A percentile compares a stretch with the other conserved stretches of the same genome.
Evolutionary conservation across 306 rosid genomes (phyloP).

Genomic region (Phaseolus lunatus): DNA sequence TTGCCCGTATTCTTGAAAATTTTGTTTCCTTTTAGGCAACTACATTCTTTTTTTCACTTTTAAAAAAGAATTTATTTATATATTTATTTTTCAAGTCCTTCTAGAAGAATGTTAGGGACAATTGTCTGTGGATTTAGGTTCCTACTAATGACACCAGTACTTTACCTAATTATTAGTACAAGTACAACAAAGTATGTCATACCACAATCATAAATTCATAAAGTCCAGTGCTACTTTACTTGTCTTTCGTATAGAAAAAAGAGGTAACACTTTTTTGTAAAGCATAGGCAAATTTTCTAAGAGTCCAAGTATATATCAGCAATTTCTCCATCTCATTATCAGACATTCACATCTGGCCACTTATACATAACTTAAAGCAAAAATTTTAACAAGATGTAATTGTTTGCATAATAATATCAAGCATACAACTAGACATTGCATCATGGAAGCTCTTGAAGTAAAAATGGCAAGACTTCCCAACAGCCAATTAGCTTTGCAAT

Average conservation of each 20-base stretch:
- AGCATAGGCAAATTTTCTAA: constrained; percentile 22
- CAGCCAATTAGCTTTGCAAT: constrained; percentile 15
- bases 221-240: constrained; percentile 1
- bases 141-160: background rate
- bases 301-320: constrained; percentile 17
- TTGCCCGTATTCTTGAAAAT: constrained; percentile 8
- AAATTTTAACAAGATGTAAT: constrained; percentile 22
- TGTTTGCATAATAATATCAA: constrained; percentile 30
- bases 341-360: constrained; percentile 29
- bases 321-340: constrained; percentile 4
- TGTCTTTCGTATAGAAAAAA: background rate
- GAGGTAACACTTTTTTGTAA: constrained; percentile 17
- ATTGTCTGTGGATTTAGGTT: background rate
- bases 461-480: constrained; percentile 29
- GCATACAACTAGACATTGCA: constrained; percentile 18
- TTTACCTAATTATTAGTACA: constrained; percentile 22
- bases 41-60: background rate
- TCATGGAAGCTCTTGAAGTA: constrained; percentile 21
- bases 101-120: constrained; percentile 16
- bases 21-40: background rate
- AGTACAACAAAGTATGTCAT: constrained; percentile 27
- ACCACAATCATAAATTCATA: constrained; percentile 17
- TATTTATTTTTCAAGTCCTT: constrained; percentile 29
- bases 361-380: constrained; percentile 22
- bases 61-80: constrained; percentile 9